These are phyloP conservation scores for Penicillium italicum DNA, from an alignment of 2,329 filamentous ascomycete species.

Conservation along the genomic window DNA sequence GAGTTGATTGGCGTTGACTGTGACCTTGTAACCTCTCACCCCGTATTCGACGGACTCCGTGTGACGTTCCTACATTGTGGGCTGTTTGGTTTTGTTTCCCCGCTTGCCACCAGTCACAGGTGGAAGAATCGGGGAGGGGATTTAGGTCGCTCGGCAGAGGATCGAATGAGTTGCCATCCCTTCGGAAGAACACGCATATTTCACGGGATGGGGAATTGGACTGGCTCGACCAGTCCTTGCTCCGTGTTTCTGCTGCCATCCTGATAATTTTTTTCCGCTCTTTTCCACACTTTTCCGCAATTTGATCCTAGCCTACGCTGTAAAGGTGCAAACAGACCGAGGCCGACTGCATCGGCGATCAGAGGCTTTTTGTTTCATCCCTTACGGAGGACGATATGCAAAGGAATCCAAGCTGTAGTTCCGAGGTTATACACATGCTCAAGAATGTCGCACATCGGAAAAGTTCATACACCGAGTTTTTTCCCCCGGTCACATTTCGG, in stretches of 20 bases:
- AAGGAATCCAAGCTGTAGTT: not conserved
- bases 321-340: slow-evolving; percentile 6
- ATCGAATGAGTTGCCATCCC: not conserved
- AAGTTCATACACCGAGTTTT: slow-evolving; percentile 21
- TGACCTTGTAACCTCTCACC: slow-evolving; percentile 4
- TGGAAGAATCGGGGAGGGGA: not conserved
- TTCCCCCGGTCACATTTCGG: slow-evolving; percentile 16
- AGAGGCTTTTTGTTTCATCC: not conserved
- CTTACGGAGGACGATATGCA: not conserved
- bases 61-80: slow-evolving; percentile 2
- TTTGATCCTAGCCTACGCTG: not conserved
- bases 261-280: not conserved
- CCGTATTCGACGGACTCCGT: slow-evolving; percentile 9
- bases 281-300: too few relatives aligned
- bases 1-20: not conserved
- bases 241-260: not conserved
- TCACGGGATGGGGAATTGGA: slow-evolving; percentile 3
- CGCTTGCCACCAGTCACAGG: slow-evolving; percentile 1
- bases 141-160: slow-evolving; percentile 2
- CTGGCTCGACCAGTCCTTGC: not conserved
- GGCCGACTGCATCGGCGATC: slow-evolving; percentile 15
- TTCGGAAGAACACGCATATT: not conserved
- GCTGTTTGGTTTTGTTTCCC: not conserved
- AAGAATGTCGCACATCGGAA: slow-evolving; percentile 6
- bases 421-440: slow-evolving; percentile 9